Base-by-base conservation (phyloP, 345 rosid genomes). In the Excoecaria agallocha region DNA sequence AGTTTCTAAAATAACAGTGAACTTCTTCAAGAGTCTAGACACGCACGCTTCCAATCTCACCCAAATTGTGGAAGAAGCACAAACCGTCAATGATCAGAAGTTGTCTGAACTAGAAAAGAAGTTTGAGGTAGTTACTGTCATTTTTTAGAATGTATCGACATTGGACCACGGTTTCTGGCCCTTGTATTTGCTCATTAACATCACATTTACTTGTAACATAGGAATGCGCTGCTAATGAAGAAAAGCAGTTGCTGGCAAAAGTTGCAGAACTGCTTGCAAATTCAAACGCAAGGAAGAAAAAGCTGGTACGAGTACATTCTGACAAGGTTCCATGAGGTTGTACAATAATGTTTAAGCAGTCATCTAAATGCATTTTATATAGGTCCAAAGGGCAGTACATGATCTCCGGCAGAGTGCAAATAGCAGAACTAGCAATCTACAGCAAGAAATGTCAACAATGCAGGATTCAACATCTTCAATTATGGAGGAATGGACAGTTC, bases 401-500 rank as follows among this genome's bases (percentile, higher is more conserved):
- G 98, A 93, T 85, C 85, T 96, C 59, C 90, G 89, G 39, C 91
- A 90, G 74, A 88, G 89, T 70, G 83, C 93, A 74, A 87, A 89
- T 82, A 81, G 85, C 77, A 89, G 88, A 91, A 91, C 96, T 50
- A 81, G 66, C 68, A 86, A 86, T 48, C 75, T 93, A 71, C 99
- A 91, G 78, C 86, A 88, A 82, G 99, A 93, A 85, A 91, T 91
- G 96, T 89, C 92, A 60, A 90, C 95, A 19, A 87, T 96, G 98
- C 91, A 93, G 78, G 93, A 86, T 70, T 88, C 94, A 65, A 85
- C 97, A 50, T 87, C 85, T 51, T 85, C 89, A 17, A 84, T 93
- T 79, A 91, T 90, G 83, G 74, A 85, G 11, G 88, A 93, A 83
- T 96, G 99, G 99, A 87, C 66, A 3, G 41, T 74, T 66, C 97